These are phyloP conservation scores for Papiliotrema fonsecae DNA, from an alignment of 1,284 basidiomycete genomes.

Conservation along the genomic window DNA sequence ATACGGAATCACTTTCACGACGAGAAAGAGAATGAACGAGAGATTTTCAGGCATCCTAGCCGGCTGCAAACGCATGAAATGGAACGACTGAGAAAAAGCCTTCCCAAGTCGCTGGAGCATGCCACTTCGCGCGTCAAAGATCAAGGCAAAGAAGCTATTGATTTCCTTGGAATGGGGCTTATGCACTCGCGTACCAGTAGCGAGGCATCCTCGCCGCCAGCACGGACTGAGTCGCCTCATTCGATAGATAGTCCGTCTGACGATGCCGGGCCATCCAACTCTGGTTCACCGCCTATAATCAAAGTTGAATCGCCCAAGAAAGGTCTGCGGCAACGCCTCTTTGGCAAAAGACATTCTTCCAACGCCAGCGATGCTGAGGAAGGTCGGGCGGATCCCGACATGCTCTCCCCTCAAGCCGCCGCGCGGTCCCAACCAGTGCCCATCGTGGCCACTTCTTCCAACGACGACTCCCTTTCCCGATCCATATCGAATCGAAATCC, in stretches of 20 bases:
- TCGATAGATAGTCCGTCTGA: background rate
- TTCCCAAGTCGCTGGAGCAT: constrained; percentile 21
- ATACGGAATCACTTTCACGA: constrained; percentile 50
- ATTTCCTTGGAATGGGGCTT: constrained; percentile 18
- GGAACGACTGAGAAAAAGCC: constrained; percentile 10
- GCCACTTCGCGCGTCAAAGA: constrained; percentile 26
- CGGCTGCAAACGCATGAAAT: constrained; percentile 27
- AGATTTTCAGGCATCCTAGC: constrained; percentile 33
- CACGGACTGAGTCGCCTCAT: background rate
- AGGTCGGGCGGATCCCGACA: constrained; percentile 10
- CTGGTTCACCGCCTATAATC: constrained; percentile 1
- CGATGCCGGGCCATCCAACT: background rate
- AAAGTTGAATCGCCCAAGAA: constrained; percentile 7
- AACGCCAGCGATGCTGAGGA: constrained; percentile 13
- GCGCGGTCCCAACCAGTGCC: constrained; percentile 6
- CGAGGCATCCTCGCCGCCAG: background rate
- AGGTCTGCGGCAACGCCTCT: constrained; percentile 8
- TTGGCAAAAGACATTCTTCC: constrained; percentile 4
- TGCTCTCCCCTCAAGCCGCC: constrained; percentile 8
- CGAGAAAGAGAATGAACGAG: constrained; percentile 16
- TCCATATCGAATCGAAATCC: constrained; percentile 15
- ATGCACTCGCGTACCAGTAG: background rate
- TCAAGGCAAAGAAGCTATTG: constrained; percentile 25
- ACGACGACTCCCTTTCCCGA: constrained; percentile 10
- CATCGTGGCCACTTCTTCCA: constrained; percentile 7